phyloP scores from a whole-genome alignment of 129 eudicot genomes.

The Escallonia rubra region DNA sequence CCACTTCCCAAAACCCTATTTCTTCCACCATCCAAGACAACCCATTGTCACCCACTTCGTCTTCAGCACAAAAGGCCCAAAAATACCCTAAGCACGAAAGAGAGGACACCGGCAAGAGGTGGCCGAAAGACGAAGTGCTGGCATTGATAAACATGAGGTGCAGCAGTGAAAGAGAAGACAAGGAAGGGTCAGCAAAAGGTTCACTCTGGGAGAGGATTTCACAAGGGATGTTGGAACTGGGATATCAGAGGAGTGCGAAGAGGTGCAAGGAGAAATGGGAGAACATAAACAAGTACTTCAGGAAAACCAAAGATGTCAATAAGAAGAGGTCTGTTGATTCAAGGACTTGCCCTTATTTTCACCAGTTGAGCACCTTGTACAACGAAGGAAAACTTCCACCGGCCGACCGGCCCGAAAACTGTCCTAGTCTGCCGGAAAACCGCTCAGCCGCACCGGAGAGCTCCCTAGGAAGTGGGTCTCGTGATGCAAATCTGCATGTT shows the following conservation, averaged over 20 bases:
- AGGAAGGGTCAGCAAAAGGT: conserved; percentile 23
- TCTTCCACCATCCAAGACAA: background rate
- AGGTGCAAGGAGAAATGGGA: conserved; percentile 98
- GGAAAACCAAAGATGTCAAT: conserved; percentile 71
- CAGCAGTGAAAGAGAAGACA: conserved; percentile 23
- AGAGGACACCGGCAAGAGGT: conserved; percentile 65
- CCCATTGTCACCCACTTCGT: background rate
- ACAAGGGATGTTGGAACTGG: conserved; percentile 65
- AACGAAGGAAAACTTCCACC: conserved; percentile 41
- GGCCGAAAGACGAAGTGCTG: conserved; percentile 86
- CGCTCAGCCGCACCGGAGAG: conserved; percentile 4
- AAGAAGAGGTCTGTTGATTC: conserved; percentile 82
- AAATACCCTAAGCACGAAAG: background rate
- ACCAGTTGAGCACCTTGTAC: conserved; percentile 62
- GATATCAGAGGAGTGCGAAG: conserved; percentile 76
- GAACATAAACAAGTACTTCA: conserved; percentile 81
- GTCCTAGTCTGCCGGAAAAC: conserved; percentile 16
- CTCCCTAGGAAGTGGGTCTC: background rate
- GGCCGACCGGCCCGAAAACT: conserved; percentile 12
- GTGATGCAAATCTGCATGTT: background rate
- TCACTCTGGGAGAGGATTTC: conserved; percentile 88
- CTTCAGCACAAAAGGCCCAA: background rate
- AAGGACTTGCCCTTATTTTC: conserved; percentile 86
- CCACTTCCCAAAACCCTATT: conserved; percentile 13
- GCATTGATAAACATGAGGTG: conserved; percentile 77